phyloP scores from a whole-genome alignment of 2,329 filamentous ascomycete genomes.

The Xylaria sp. region DNA sequence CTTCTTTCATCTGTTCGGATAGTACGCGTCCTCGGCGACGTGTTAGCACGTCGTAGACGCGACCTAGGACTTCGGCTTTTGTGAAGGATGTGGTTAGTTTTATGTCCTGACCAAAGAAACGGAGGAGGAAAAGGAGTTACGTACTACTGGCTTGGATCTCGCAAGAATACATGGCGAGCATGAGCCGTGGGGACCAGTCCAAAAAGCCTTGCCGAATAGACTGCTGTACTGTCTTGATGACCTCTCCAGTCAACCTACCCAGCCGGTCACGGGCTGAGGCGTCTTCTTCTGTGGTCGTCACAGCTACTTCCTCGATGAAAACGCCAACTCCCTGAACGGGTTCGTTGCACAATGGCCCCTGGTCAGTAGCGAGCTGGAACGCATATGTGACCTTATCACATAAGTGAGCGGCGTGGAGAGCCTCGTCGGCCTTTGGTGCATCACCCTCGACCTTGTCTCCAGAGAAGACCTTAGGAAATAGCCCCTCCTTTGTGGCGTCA shows the following conservation, averaged over 20 bases:
- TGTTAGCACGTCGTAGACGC: constrained; percentile 98
- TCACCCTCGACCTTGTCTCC: constrained; percentile 49
- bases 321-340: constrained; percentile 94
- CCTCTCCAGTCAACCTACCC: constrained; percentile 88
- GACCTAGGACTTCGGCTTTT: constrained; percentile 87
- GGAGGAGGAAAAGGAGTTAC: constrained; percentile 44
- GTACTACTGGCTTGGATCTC: constrained; percentile 94
- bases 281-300: constrained; percentile 65
- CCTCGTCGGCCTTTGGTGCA: constrained; percentile 58
- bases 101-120: neutral
- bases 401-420: constrained; percentile 73
- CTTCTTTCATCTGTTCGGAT: constrained; percentile 91
- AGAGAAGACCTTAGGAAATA: constrained; percentile 75
- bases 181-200: constrained; percentile 94
- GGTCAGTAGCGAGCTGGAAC: constrained; percentile 90
- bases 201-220: constrained; percentile 88
- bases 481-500: constrained; percentile 78
- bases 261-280: constrained; percentile 72
- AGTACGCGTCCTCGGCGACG: constrained; percentile 89
- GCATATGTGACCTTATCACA: constrained; percentile 92
- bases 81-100: constrained; percentile 34
- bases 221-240: constrained; percentile 88
- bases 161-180: constrained; percentile 97
- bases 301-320: constrained; percentile 81
- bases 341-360: constrained; percentile 92